Percentiles rank a stretch among this genome's conserved stretches.
These are phyloP conservation scores for Aspergillus pseudotamarii DNA, from an alignment of 2,329 filamentous ascomycete genomes.

Conservation along the genomic window DNA sequence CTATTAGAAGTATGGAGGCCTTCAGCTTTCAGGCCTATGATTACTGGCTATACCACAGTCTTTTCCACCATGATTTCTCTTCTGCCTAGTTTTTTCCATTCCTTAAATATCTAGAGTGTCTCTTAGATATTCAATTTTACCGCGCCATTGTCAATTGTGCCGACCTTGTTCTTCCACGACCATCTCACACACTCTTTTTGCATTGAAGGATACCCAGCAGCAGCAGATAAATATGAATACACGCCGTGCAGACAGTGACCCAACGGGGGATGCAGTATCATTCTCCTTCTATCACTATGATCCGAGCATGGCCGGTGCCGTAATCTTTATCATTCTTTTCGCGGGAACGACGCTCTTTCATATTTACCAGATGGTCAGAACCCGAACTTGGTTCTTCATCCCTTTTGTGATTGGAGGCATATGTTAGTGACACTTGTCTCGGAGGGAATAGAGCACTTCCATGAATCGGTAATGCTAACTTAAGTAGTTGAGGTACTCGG, in stretches of 20 bases:
- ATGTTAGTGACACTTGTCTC: constrained; percentile 16
- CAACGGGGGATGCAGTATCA: not conserved
- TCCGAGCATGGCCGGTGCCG: not conserved
- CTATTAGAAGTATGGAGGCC: not conserved
- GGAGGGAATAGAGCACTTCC: too few species aligned
- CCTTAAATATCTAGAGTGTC: not conserved
- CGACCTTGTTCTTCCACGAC: not conserved
- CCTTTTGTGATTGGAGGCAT: constrained; percentile 46
- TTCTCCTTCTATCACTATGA: not conserved
- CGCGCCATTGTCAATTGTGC: not conserved
- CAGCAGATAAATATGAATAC: not conserved
- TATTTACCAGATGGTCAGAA: constrained; percentile 18
- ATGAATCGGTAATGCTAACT: not conserved
- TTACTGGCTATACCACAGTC: not conserved
- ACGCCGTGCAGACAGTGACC: not conserved
- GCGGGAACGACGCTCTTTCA: constrained; percentile 15
- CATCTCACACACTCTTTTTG: not conserved
- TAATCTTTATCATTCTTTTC: not conserved
- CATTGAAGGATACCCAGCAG: not conserved
- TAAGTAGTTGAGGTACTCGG: constrained; percentile 49
- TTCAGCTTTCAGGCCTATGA: not conserved
- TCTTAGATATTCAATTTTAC: not conserved
- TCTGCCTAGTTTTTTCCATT: not conserved
- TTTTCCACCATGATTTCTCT: not conserved
- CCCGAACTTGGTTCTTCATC: constrained; percentile 26